Evolutionary conservation across 352 stramenopile genomes (phyloP).

Genomic region (Pythium inflatum): DNA sequence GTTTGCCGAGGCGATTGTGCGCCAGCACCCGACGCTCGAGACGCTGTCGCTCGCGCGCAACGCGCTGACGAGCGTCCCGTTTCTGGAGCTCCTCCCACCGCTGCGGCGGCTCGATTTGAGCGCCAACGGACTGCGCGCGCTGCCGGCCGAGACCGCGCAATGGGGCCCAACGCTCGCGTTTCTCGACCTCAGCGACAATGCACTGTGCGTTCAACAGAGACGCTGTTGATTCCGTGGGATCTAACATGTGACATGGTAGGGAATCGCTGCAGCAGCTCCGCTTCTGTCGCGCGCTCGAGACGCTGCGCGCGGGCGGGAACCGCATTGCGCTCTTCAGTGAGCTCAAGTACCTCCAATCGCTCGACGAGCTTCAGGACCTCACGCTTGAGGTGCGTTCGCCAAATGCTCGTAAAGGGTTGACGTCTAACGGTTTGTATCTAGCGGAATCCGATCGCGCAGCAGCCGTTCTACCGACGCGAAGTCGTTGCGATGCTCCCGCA

Average conservation of each 20-base stretch:
- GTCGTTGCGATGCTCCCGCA: slow-evolving; percentile 61
- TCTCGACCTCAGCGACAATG: slow-evolving; percentile 60
- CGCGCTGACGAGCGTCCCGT: slow-evolving; percentile 48
- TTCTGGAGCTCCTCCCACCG: slow-evolving; percentile 55
- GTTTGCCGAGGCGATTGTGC: slow-evolving; percentile 65
- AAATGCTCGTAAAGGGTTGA: neutral
- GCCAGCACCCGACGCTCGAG: slow-evolving; percentile 61
- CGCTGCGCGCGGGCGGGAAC: slow-evolving; percentile 52
- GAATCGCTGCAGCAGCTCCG: slow-evolving; percentile 50
- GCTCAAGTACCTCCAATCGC: slow-evolving; percentile 53
- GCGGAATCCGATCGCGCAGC: slow-evolving; percentile 57
- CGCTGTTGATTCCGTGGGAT: neutral
- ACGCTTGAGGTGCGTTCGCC: slow-evolving; percentile 42
- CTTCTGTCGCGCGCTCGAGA: slow-evolving; percentile 37
- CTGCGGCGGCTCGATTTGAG: slow-evolving; percentile 67
- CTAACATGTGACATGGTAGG: too few species aligned
- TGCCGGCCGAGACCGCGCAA: slow-evolving; percentile 43
- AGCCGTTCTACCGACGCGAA: slow-evolving; percentile 49
- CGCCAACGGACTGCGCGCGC: slow-evolving; percentile 45
- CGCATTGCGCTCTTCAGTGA: slow-evolving; percentile 57
- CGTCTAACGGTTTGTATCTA: slow-evolving; percentile 20
- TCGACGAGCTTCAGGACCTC: slow-evolving; percentile 48
- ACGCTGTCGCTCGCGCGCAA: slow-evolving; percentile 68
- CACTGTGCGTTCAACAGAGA: slow-evolving; percentile 49
- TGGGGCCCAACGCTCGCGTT: slow-evolving; percentile 50